Conservation (phyloP, 306 rosid species). For the Inga oerstediana region DNA sequence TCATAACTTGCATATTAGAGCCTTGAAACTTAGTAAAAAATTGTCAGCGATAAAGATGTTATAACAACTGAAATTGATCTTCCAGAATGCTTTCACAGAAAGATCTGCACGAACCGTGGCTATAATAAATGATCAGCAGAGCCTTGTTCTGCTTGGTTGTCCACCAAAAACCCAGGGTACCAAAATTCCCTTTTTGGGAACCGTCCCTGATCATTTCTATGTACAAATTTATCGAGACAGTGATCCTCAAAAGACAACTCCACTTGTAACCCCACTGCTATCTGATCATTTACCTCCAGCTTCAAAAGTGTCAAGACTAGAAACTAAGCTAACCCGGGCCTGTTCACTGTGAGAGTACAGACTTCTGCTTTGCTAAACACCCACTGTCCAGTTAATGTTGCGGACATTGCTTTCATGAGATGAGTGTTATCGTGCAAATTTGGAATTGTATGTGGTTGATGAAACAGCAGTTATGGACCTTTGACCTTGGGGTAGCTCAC, state of each 20-base stretch:
- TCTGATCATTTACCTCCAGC: slow-evolving; percentile 50
- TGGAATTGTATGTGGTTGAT: slow-evolving; percentile 62
- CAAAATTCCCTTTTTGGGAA: slow-evolving; percentile 32
- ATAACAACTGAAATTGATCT: slow-evolving; percentile 34
- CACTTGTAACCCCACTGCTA: slow-evolving; percentile 49
- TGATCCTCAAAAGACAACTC: slow-evolving; percentile 49
- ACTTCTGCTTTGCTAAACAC: slow-evolving; percentile 51
- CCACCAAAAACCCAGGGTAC: slow-evolving; percentile 38
- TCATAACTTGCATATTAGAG: slow-evolving; percentile 21
- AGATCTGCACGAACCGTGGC: slow-evolving; percentile 25
- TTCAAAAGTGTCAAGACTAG: slow-evolving; percentile 46
- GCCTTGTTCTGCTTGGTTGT: slow-evolving; percentile 40
- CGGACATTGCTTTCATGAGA: slow-evolving; percentile 53
- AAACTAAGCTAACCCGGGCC: slow-evolving; percentile 40
- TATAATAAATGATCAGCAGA: slow-evolving; percentile 33
- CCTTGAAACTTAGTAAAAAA: slow-evolving; percentile 38
- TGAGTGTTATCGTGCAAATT: slow-evolving; percentile 67
- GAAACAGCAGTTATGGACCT: slow-evolving; percentile 54
- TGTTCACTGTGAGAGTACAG: slow-evolving; percentile 4
- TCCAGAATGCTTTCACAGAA: slow-evolving; percentile 38
- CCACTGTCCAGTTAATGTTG: slow-evolving; percentile 72
- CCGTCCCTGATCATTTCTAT: slow-evolving; percentile 43
- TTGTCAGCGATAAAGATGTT: slow-evolving; percentile 34
- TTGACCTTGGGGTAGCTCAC: slow-evolving; percentile 73
- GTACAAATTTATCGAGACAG: slow-evolving; percentile 64